A percentile compares a stretch with the other conserved stretches of the same genome.
These are phyloP conservation scores for Aspergillus sp. DNA, from an alignment of 2,329 filamentous ascomycete genomes.

Conservation along the genomic window DNA sequence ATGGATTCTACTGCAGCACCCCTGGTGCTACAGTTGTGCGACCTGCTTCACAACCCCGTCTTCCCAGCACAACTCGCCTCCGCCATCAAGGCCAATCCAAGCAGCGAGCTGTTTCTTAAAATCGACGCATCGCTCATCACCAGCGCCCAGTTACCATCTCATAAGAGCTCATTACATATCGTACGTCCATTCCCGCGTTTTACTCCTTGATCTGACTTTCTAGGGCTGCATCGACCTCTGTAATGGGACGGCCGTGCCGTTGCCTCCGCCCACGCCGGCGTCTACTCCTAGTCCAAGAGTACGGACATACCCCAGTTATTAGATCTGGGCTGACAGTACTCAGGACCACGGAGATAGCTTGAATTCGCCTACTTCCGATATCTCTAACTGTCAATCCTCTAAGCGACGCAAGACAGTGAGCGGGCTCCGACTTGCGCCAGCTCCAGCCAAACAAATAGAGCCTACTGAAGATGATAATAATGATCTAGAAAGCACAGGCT, in stretches of 20 bases:
- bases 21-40: conserved; percentile 13
- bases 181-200: background rate
- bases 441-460: background rate
- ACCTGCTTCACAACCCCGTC: conserved; percentile 9
- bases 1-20: conserved; percentile 1
- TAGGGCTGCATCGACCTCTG: conserved; percentile 17
- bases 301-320: background rate
- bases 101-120: conserved; percentile 1
- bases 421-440: conserved; percentile 26
- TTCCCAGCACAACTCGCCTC: conserved; percentile 12
- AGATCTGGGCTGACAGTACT: too few relatives aligned
- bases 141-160: background rate
- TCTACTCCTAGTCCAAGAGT: background rate
- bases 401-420: conserved; percentile 34
- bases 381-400: background rate
- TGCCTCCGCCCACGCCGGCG: background rate
- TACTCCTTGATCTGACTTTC: background rate
- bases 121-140: conserved; percentile 11
- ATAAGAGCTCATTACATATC: background rate
- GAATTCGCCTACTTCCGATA: too few relatives aligned
- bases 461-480: background rate
- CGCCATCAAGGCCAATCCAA: background rate
- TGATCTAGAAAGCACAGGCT: too few relatives aligned
- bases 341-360: too few relatives aligned
- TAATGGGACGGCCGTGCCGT: conserved; percentile 5